Evolutionary conservation across 176 grass and related monocot species (phyloP), one percentile per base, ranked within the genome.

Genomic region (Avena eriantha): DNA sequence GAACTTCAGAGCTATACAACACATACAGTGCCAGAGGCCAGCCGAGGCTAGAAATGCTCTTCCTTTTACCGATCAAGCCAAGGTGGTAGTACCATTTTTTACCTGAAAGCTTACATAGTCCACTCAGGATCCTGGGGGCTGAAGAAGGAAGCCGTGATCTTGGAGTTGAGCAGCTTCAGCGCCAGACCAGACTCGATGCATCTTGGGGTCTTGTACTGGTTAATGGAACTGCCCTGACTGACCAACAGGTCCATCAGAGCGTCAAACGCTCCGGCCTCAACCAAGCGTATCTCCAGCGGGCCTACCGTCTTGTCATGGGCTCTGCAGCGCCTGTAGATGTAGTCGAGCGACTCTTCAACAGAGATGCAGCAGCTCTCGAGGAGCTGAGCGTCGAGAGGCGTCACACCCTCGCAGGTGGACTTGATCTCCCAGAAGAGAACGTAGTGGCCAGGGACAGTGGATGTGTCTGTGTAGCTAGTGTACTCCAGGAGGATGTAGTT

Each of bases 161-260:
- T 93, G 49, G 89, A 93, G 49, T 95, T 88, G 3, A 98, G 93
- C 48, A 95, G 60, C 53, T 91, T 82, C 26, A 98, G 48, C 5
- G 91, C 82, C 10, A 71, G 76, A 10, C 83, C 85, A 19, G 60
- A 80, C 73, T 91, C 88, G 13, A 98, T 81, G 69, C 93, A 93
- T 14, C 93, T 89, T 2, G 93, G 95, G 22, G 95, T 93, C 49
- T 98, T 95, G 82, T 98, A 98, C 84, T 93, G 95, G 61, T 98
- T 95, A 49, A 98, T 95, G 18, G 95, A 95, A 75, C 93, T 86
- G 31, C 91, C 95, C 14, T 92, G 91, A 17, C 82, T 98, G 33
- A 98, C 90, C 80, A 93, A 16, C 14, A 93, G 86, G 77, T 93
- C 91, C 95, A 95, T 98, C 85, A 98, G 35, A 35, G 80, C 79